A percentile compares a stretch with the other conserved stretches of the same genome.
Evolutionary conservation across 2,329 filamentous ascomycete species (phyloP).

Genomic region (Remersonia thermophila): DNA sequence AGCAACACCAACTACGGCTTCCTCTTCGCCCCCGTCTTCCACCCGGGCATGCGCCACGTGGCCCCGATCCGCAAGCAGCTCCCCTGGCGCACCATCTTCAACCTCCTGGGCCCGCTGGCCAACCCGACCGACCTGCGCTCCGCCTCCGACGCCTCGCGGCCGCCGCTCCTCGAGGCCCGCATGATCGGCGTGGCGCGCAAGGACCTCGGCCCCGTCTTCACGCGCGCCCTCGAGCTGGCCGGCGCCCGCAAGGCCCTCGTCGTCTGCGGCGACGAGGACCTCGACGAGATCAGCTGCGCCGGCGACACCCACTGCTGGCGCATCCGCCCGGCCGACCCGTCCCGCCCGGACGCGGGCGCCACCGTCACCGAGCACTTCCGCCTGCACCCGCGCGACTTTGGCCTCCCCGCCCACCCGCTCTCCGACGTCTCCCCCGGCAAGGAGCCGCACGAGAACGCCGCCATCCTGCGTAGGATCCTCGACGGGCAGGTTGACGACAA

Average conservation of each 20-base stretch:
- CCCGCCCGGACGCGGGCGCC: conserved; percentile 24
- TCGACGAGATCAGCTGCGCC: conserved; percentile 91
- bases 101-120: conserved; percentile 81
- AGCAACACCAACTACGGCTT: conserved; percentile 80
- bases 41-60: conserved; percentile 85
- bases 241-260: conserved; percentile 77
- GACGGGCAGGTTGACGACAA: conserved; percentile 59
- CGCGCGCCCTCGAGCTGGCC: conserved; percentile 64
- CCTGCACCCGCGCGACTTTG: conserved; percentile 76
- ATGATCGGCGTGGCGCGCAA: conserved; percentile 86
- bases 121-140: conserved; percentile 66
- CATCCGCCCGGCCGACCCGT: conserved; percentile 37
- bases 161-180: conserved; percentile 62
- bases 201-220: conserved; percentile 79
- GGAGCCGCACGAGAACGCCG: conserved; percentile 75
- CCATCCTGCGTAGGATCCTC: conserved; percentile 67
- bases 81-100: conserved; percentile 94
- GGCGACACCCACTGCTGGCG: conserved; percentile 84
- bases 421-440: conserved; percentile 72
- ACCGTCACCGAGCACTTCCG: conserved; percentile 62
- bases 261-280: conserved; percentile 85
- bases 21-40: conserved; percentile 90
- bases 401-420: conserved; percentile 62
- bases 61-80: conserved; percentile 76
- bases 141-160: conserved; percentile 10